Evolutionary conservation across 2,329 filamentous ascomycete genomes (phyloP).

Genomic region (Plenodomus lindquistii): DNA sequence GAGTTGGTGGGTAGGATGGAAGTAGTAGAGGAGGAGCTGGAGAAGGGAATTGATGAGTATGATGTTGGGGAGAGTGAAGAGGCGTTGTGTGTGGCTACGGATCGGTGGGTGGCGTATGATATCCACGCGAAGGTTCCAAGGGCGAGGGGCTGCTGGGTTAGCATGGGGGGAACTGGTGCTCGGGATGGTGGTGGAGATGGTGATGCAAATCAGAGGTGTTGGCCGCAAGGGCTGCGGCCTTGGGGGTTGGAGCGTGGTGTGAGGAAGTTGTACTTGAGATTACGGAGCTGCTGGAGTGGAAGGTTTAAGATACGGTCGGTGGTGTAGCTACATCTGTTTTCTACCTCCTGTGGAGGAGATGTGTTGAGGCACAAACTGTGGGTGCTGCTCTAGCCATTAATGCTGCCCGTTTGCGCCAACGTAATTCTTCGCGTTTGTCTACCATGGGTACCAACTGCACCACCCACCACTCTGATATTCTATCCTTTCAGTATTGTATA

Average conservation of each 20-base stretch:
- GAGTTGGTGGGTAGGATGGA: constrained; percentile 10
- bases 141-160: constrained; percentile 34
- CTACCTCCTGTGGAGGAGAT: background rate
- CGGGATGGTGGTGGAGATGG: background rate
- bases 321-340: too few species aligned
- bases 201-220: constrained; percentile 17
- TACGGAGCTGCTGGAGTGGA: constrained; percentile 30
- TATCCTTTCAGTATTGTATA: too few species aligned
- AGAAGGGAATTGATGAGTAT: constrained; percentile 23
- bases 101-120: constrained; percentile 30
- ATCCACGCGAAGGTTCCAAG: constrained; percentile 19
- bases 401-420: too few species aligned
- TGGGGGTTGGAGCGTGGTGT: constrained; percentile 37
- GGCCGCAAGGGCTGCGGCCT: constrained; percentile 21
- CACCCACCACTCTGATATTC: too few species aligned
- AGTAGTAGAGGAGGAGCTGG: constrained; percentile 11
- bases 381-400: too few species aligned
- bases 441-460: too few species aligned
- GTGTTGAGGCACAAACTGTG: too few species aligned
- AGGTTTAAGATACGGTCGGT: constrained; percentile 18
- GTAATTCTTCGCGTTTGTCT: too few species aligned
- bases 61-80: constrained; percentile 24
- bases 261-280: constrained; percentile 31
- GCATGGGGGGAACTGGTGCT: background rate
- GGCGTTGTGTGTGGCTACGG: constrained; percentile 26